Base-by-base conservation (phyloP, 495 filamentous ascomycete genomes). In the Penicillium samsonianum region DNA sequence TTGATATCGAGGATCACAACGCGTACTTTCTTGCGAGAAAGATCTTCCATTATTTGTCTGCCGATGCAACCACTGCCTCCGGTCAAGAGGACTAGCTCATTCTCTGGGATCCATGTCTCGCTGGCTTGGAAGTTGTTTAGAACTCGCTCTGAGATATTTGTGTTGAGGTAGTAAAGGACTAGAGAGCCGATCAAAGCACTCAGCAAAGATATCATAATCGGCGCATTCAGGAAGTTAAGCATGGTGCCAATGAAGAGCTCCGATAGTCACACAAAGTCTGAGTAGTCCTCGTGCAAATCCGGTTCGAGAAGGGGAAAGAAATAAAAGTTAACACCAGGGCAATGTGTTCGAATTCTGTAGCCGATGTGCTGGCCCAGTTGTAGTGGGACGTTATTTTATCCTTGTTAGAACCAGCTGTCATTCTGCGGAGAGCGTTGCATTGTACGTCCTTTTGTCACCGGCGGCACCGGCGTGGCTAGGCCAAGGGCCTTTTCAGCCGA, bases 11-110 rank as follows among this genome's bases (percentile, higher is more conserved):
- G 19, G 20, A 51, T 49, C 20, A 67, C 58, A 11, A 66, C 78
- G 4, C 48, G 48, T 12, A 68, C 57, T 43, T 64, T 37, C 16
- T 57, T 57, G 41, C 57, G 62, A 3, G 67, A 63, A 12, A 82
- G 69, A n/a, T 58, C 59, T 26, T 75, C 67, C 17, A 65, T 65
- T 2, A 79, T 61, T 3, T 61, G 47, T 17, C 58, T 64, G n/a
- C 79, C 80, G 46, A 82, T 79, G 44, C 79, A 78, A 48, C 67
- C 69, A 17, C 69, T 68, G 47, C 79, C 79, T 1, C 80, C 80
- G 5, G 79, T 82, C 40, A 82, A 55, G 20, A 82, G 63, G 9
- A 74, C 78, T 14, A 82, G 59, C 61, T 82, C 80, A 22, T 55
- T 28, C 16, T 38, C 35, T 17, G 35, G 35, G 16, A 17, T 17